Evolutionary conservation across 352 stramenopile species (phyloP), one percentile per base, ranked within the genome.

Genomic region (Achlya hypogyna): DNA sequence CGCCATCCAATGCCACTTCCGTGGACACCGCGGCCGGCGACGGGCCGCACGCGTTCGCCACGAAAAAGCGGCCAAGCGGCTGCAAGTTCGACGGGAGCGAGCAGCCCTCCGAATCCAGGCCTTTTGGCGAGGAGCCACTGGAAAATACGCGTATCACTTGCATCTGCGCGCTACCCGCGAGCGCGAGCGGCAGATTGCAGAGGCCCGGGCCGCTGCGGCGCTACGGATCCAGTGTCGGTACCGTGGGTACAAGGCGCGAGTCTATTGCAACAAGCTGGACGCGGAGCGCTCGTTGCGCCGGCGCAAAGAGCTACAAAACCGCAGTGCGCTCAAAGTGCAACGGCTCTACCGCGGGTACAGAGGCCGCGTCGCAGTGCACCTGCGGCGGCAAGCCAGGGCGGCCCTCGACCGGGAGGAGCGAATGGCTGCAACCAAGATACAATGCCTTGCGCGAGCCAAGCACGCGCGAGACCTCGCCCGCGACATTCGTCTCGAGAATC

Each of bases 321-420:
- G 71, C 25, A 83, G 76, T 20, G 84, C 81, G 10, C 71, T 93
- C 12, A 78, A 77, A n/a, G 91, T 93, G 53, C 86, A 95, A 62
- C 73, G 76, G 0, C 78, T 72, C 31, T 95, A 82, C 81, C 78
- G 86, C n/a, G 84, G 84, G 0, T 89, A 78, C 62, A 82, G 89
- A 51, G 82, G 78, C 20, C 82, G 83, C 0, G 56, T 89, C 5
- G 80, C 74, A 32, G 78, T 77, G 23, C 82, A 88, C 49, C 25
- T 93, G 53, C 73, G 74, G 8, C 62, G 78, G 9, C 78, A 88
- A 63, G 81, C 83, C 1, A 74, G 78, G 49, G 69, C 69, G 40
- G 77, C 71, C 10, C 70, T 90, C 23, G 68, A 86, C 6, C 52
- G 74, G 35, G 80, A 95, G 65, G 74, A 87, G 40, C 54, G 77